Evolutionary conservation across 2,329 filamentous ascomycete species (phyloP).

Genomic region (Stachybotrys chartarum): DNA sequence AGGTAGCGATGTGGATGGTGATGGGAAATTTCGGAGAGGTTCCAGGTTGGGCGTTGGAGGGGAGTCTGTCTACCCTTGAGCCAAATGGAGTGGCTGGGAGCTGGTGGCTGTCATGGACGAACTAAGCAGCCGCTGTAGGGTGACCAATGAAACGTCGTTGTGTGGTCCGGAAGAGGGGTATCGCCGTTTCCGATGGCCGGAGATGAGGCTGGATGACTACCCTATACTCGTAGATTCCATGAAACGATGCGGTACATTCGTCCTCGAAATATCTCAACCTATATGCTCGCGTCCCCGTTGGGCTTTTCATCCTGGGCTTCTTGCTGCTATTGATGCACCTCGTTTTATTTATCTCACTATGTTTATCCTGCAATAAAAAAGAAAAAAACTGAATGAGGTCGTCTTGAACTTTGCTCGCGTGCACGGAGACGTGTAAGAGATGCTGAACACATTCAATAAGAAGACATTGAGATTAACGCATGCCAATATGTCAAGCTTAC

Average conservation of each 20-base stretch:
- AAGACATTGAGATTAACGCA: no score
- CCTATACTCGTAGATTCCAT: neutral
- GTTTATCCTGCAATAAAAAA: no score
- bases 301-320: neutral
- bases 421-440: no score
- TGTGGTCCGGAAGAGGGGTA: neutral
- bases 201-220: neutral
- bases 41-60: slow-evolving; percentile 17
- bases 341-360: no score
- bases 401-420: no score
- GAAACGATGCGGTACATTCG: neutral
- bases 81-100: slow-evolving; percentile 34
- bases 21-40: slow-evolving; percentile 7
- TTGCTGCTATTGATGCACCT: neutral
- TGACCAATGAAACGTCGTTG: neutral
- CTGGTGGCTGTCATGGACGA: slow-evolving; percentile 3
- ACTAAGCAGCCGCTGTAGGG: neutral
- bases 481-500: no score
- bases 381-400: no score
- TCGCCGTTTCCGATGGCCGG: neutral
- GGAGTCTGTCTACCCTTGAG: slow-evolving; percentile 10
- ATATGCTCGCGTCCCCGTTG: neutral
- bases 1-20: slow-evolving; percentile 14
- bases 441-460: no score
- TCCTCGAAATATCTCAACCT: no score